A percentile compares a stretch with the other conserved stretches of the same genome.
Conservation (phyloP, 169 alveolate species). For the Plasmodium adleri region DNA sequence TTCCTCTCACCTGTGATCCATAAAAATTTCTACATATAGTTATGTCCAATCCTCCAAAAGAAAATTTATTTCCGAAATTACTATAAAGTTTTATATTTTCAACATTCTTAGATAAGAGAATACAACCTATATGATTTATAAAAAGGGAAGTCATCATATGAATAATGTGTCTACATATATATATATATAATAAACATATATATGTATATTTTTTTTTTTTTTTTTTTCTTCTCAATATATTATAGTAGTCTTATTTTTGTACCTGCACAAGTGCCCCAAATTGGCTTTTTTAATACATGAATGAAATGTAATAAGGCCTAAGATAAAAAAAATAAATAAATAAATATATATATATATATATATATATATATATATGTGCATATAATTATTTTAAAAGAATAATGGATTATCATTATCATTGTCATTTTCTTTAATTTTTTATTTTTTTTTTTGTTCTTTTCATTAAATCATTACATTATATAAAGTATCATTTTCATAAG, state of each 20-base stretch:
- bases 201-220: not conserved
- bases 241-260: not conserved
- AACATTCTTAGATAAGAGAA: slow-evolving; percentile 51
- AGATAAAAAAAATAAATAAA: not conserved
- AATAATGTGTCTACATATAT: slow-evolving; percentile 4
- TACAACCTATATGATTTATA: slow-evolving; percentile 25
- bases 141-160: not conserved
- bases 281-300: slow-evolving; percentile 56
- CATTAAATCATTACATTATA: slow-evolving; percentile 21
- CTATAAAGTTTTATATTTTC: slow-evolving; percentile 24
- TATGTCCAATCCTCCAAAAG: slow-evolving; percentile 67
- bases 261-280: slow-evolving; percentile 77
- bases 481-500: slow-evolving; percentile 65
- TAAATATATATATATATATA: not conserved
- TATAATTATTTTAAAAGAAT: not conserved
- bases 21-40: slow-evolving; percentile 40
- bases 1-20: slow-evolving; percentile 53
- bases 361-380: not conserved
- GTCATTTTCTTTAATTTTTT: no score
- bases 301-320: slow-evolving; percentile 59
- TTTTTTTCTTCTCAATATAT: not conserved
- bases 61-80: slow-evolving; percentile 31
- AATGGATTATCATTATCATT: not conserved
- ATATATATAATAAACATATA: not conserved
- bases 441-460: no score